Evolutionary conservation across 345 rosid species (phyloP).

Genomic region (Acer campestre): DNA sequence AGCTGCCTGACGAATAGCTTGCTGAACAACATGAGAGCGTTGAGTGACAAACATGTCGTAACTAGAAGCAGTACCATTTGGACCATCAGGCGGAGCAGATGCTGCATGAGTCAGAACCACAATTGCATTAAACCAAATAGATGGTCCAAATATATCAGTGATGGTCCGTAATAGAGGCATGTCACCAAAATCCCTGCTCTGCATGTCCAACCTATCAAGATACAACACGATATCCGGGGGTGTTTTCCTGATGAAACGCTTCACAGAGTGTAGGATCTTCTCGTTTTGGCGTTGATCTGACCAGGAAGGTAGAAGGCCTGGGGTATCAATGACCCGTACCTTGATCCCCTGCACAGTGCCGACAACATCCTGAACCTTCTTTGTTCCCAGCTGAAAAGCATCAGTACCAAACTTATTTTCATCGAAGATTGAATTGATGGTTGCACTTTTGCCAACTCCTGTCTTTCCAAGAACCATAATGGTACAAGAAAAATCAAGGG

Average conservation of each 20-base stretch:
- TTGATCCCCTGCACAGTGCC: constrained; percentile 98
- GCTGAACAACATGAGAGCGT: constrained; percentile 93
- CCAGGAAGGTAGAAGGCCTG: constrained; percentile 93
- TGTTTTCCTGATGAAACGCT: constrained; percentile 76
- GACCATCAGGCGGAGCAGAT: constrained; percentile 99
- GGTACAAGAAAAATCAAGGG: constrained; percentile 98
- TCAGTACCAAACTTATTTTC: constrained; percentile 83
- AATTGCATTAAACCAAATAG: constrained; percentile 98
- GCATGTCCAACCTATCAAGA: constrained; percentile 97
- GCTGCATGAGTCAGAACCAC: constrained; percentile 99
- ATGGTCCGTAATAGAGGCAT: constrained; percentile 96
- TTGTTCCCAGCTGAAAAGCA: constrained; percentile 91
- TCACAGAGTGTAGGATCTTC: constrained; percentile 84
- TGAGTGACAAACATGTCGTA: constrained; percentile 99
- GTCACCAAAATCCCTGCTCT: constrained; percentile 90
- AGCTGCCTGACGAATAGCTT: constrained; percentile 97
- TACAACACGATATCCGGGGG: constrained; percentile 97
- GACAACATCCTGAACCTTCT: constrained; percentile 90
- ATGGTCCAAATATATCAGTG: constrained; percentile 86
- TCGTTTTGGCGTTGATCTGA: constrained; percentile 93
- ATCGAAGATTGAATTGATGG: constrained; percentile 95
- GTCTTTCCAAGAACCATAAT: constrained; percentile 98
- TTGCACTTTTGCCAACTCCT: constrained; percentile 99
- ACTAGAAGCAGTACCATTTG: constrained; percentile 89
- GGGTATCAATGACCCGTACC: constrained; percentile 98